Base-by-base conservation (phyloP, 2,329 filamentous ascomycete genomes). In the Neopestalotiopsis sp. region DNA sequence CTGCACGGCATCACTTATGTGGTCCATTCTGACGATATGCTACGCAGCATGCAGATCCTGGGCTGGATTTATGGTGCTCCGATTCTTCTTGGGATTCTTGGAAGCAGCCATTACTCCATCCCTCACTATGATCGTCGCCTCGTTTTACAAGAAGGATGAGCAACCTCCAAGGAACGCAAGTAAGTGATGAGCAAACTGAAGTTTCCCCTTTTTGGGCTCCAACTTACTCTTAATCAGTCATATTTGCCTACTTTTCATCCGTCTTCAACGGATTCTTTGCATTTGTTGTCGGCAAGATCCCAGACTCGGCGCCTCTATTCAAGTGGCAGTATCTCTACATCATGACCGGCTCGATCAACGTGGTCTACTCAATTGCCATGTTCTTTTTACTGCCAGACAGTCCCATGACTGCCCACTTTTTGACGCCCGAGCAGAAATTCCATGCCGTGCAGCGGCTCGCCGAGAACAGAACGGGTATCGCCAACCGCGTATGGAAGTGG, bases 401-500 rank as follows among this genome's bases (percentile, higher is more conserved):
- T 20, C 81, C 81, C 12, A 77, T 80, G 72, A 78, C 77, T 76
- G 68, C 80, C 72, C 64, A 75, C 70, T 77, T 82, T 75, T 69
- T 78, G 58, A 75, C 71, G 14, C 45, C 69, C 2, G 73, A 75
- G 52, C 75, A 79, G 34, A 76, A 73, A 14, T 75, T 72, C 58
- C 73, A 74, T 62, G 74, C 75, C 7, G 71, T 80, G 20, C 70
- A 78, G 67, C 76, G 80, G 2, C 72, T 81, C 10, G 76, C 78
- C 0, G 75, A 72, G 5, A 82, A 83, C 71, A 76, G 78, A 67
- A 82, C 80, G 1, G 81, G 81, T 5, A 80, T 81, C 52, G 72
- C 70, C 14, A 75, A 74, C 49, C 69, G 65, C 20, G 69, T 71
- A 2, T 77, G 75, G 75, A 77, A 77, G 60, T 75, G 75, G 74